Evolutionary conservation across 2,329 filamentous ascomycete genomes (phyloP).

Genomic region (Fusarium pseudograminearum): DNA sequence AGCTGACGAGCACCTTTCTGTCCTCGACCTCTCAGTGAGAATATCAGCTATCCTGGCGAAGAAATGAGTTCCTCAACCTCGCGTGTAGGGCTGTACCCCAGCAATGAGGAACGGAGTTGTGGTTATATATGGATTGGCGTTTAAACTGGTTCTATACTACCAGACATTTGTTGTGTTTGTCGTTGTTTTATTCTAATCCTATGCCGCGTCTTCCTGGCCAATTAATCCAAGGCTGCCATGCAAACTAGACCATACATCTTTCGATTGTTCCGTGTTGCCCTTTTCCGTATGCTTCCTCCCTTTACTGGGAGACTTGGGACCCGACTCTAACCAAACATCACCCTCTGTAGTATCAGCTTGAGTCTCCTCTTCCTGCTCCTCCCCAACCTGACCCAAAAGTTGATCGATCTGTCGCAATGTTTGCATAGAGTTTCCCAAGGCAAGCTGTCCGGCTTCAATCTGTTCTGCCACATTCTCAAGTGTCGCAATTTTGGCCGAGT

Average conservation of each 20-base stretch:
- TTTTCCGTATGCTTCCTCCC: slow-evolving; percentile 47
- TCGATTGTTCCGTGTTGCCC: slow-evolving; percentile 41
- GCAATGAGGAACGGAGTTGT: slow-evolving; percentile 42
- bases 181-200: slow-evolving; percentile 24
- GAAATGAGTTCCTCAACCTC: slow-evolving; percentile 43
- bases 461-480: slow-evolving; percentile 70
- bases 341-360: slow-evolving; percentile 45
- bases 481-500: slow-evolving; percentile 69
- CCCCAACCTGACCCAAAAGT: slow-evolving; percentile 57
- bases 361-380: slow-evolving; percentile 41
- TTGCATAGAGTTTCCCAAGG: slow-evolving; percentile 65
- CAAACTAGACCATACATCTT: slow-evolving; percentile 64
- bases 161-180: slow-evolving; percentile 31
- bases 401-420: slow-evolving; percentile 62
- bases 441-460: slow-evolving; percentile 68
- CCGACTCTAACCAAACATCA: slow-evolving; percentile 54
- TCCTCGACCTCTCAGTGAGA: slow-evolving; percentile 85
- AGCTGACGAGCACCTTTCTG: slow-evolving; percentile 91
- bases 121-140: slow-evolving; percentile 43
- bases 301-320: slow-evolving; percentile 41
- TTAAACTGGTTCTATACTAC: slow-evolving; percentile 39
- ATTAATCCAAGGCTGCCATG: slow-evolving; percentile 68
- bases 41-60: slow-evolving; percentile 78
- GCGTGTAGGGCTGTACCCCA: slow-evolving; percentile 15
- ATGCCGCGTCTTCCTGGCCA: slow-evolving; percentile 51